Evolutionary conservation across 1,139 yeast species (phyloP).

Genomic region (Lodderomyces beijingensis): DNA sequence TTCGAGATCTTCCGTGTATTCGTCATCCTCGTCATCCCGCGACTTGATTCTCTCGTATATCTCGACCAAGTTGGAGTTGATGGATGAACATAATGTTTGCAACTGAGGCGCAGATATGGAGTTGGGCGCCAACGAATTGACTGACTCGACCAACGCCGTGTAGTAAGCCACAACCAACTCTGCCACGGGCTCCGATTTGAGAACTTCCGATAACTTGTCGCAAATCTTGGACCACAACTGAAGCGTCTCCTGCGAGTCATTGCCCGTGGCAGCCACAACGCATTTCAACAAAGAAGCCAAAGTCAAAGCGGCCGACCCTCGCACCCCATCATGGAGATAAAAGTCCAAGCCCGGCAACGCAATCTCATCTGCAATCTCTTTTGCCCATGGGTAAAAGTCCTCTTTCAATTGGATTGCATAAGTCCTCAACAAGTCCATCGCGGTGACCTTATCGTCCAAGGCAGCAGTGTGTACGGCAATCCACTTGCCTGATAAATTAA

Average conservation of each 20-base stretch:
- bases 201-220: slow-evolving; percentile 62
- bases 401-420: slow-evolving; percentile 84
- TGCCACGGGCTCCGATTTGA: slow-evolving; percentile 76
- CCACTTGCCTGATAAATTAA: slow-evolving; percentile 85
- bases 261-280: slow-evolving; percentile 61
- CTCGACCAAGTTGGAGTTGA: slow-evolving; percentile 60
- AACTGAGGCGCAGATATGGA: slow-evolving; percentile 57
- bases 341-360: slow-evolving; percentile 87
- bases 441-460: slow-evolving; percentile 87
- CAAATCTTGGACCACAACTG: slow-evolving; percentile 72
- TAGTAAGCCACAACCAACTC: slow-evolving; percentile 80
- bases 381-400: slow-evolving; percentile 78
- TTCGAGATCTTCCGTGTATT: slow-evolving; percentile 65
- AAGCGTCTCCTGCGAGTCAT: slow-evolving; percentile 51
- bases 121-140: slow-evolving; percentile 63
- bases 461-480: slow-evolving; percentile 92
- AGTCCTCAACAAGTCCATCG: slow-evolving; percentile 83
- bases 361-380: slow-evolving; percentile 71
- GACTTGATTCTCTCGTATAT: slow-evolving; percentile 67
- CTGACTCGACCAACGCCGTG: slow-evolving; percentile 63
- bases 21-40: slow-evolving; percentile 68
- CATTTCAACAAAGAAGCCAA: slow-evolving; percentile 74
- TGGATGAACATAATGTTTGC: slow-evolving; percentile 53
- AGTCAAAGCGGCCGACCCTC: slow-evolving; percentile 83
- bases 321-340: slow-evolving; percentile 89